Base-by-base conservation (phyloP, 139 green algal species). In the Ettlia oleoabundans region DNA sequence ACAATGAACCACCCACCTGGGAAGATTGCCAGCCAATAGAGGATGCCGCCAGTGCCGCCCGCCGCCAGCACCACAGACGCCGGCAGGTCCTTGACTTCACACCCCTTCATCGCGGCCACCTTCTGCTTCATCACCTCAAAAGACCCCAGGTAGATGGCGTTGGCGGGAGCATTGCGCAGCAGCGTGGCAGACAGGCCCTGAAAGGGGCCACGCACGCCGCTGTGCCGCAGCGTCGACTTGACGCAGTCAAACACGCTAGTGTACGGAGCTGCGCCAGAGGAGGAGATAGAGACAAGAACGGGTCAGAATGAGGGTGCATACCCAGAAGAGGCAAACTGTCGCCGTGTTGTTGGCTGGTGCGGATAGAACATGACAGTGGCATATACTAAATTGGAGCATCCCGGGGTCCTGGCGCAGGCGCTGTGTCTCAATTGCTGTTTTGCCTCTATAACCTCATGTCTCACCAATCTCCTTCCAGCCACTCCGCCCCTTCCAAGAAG, bases 21-120 rank as follows among this genome's bases (percentile, higher is more conserved):
- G 89, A 95, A 98, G 85, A 98, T 96, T 40, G 85, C 83, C 21
- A 93, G 66, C 94, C 95, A 98, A 88, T 98, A 98, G 2, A 95
- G 84, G 47, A 96, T 82, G 73, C 94, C 96, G 26, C 91, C 95
- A 32, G 96, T 47, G 3, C 93, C 95, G 75, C 91, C 89, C 19
- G 75, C 75, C 26, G 33, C 41, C 51, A 75, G n/a, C 35, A 89
- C 55, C 4, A 81, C 38, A 6, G 30, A 33, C 28, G 82, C 75
- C 4, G 75, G 37, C n/a, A 89, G 75, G 58, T 89, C 85, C 30
- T 86, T 85, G 21, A 35, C 43, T 33, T 85, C 80, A 32, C 74
- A 85, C 5, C 55, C 68, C n/a, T 86, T 42, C 26, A n/a, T 63
- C 66, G 86, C 62, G 7, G 93, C 90, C 24, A 87, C 79, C 55